Evolutionary conservation across 2,329 filamentous ascomycete genomes (phyloP), one percentile per base, ranked within the genome.

Genomic region (Fusarium palustre): DNA sequence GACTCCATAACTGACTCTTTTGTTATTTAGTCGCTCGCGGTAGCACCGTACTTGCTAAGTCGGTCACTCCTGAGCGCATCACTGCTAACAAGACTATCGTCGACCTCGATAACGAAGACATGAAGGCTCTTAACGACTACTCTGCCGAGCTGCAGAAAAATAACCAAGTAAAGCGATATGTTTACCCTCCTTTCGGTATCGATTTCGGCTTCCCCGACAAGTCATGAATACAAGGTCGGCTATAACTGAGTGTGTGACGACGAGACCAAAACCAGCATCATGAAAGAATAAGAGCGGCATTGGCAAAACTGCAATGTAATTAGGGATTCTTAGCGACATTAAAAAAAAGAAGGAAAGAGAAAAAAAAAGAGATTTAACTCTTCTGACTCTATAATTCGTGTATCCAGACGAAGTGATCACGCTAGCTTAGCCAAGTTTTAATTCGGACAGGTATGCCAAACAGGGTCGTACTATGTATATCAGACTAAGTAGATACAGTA

Each of bases 141-240:
- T 86, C 86, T 1, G 79, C 81, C 25, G 80, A 82, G 34, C 77
- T 90, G 45, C 76, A 79, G 28, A 80, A 80, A 70, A 83, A 83
- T 64, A 82, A 83, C 46, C 85, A 87, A 79, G 75, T 87, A 62
- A 81, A 86, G 79, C 83, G 88, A 71, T 92, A 87, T 66, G 88
- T 92, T 34, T 91, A 90, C 77, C 90, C 90, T 69, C 86, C 89
- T 1, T 92, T 92, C 74, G 88, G 88, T 4, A 79, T 91, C 49
- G 83, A 90, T 74, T 90, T 92, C 77, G 90, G 90, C 3, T 92
- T 92, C 81, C 90, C 89, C n/a, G 90, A 92, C 76, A 90, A 90
- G 84, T 72, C 71, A 43, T 74, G 64, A 66, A 75, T 68, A 50
- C 76, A 71, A 41, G 57, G 60, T 41, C 59, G 68, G 22, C 16